Evolutionary conservation across 2,329 filamentous ascomycete species (phyloP), one percentile per base, ranked within the genome.

Genomic region (Hypoxylon sp.): DNA sequence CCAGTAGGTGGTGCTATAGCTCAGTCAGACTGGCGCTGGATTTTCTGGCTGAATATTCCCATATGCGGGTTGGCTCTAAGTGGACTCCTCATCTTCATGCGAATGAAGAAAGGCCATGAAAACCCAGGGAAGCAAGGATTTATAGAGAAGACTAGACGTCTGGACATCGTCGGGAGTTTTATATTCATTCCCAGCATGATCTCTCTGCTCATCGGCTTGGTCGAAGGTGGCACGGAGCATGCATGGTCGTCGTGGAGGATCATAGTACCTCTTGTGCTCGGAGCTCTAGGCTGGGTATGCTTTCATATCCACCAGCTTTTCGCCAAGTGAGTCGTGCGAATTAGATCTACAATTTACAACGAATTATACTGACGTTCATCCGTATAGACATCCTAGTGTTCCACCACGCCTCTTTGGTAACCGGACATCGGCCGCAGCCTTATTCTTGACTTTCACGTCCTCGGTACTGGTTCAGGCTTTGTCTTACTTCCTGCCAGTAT

Each of bases 381-480:
- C n/a, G n/a, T n/a, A n/a, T n/a, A n/a, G n/a, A n/a, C 70, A 80
- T 35, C 74, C 78, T 0, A 78, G 80, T 35, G 81, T 85, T 62
- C 83, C 84, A 0, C 74, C 78, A 1, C 73, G 75, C 5, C 75
- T 86, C 6, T 85, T 86, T 75, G 73, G 72, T 1, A 85, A 84
- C 68, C 76, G 81, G 4, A 85, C 83, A 3, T 76, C 71, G 0
- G 54, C 68, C 0, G 50, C 64, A 4, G 68, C 51, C 2, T 81
- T 78, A 53, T 51, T 75, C 3, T 61, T 78, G 9, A 80, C 77
- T 3, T 81, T 83, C 54, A 50, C 83, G 3, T 75, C 81, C 19
- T 75, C 75, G 5, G 63, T 83, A 3, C 69, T 82, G 5, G 68
- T 76, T 0, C 13, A 8, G 11, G n/a, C 77, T 75, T 51, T 81